Evolutionary conservation across 139 green algal species (phyloP).

Genomic region (Chlorella sp.): DNA sequence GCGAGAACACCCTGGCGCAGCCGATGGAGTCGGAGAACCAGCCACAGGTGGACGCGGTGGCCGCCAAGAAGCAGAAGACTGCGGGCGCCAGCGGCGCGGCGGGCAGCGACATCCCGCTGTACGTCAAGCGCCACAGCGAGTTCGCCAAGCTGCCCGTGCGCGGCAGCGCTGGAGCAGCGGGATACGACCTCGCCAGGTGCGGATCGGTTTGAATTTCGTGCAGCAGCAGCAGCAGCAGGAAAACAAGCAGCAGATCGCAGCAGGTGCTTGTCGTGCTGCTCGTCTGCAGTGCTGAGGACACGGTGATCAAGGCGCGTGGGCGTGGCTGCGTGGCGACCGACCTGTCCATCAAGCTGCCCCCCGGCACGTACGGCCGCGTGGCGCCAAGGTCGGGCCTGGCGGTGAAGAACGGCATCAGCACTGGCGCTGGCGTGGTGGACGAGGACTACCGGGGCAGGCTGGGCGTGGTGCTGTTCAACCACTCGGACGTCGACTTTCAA

Average conservation of each 20-base stretch:
- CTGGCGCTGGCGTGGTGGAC: constrained; percentile 93
- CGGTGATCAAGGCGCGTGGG: constrained; percentile 76
- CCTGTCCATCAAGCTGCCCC: constrained; percentile 77
- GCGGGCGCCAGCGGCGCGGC: no score
- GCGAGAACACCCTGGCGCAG: no score
- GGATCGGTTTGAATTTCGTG: not conserved
- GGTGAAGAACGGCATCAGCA: constrained; percentile 95
- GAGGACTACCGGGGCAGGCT: constrained; percentile 94
- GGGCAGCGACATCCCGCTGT: no score
- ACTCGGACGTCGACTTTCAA: constrained; percentile 79
- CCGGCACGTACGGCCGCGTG: constrained; percentile 91
- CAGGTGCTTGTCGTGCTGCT: no score
- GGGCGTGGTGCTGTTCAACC: constrained; percentile 97
- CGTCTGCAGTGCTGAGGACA: constrained; percentile 82
- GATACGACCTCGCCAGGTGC: constrained; percentile 90
- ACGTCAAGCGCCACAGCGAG: constrained; percentile 82
- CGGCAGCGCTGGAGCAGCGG: constrained; percentile 76
- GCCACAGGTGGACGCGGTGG: no score
- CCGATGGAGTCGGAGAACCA: no score
- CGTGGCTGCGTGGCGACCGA: constrained; percentile 84
- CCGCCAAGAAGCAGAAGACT: no score
- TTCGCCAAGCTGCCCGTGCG: constrained; percentile 75
- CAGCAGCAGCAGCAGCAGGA: not conserved
- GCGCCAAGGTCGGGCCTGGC: constrained; percentile 93
- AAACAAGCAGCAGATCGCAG: not conserved